phyloP scores from a whole-genome alignment of 768 basidiomycete genomes.

The Phlegmacium glaucopus region DNA sequence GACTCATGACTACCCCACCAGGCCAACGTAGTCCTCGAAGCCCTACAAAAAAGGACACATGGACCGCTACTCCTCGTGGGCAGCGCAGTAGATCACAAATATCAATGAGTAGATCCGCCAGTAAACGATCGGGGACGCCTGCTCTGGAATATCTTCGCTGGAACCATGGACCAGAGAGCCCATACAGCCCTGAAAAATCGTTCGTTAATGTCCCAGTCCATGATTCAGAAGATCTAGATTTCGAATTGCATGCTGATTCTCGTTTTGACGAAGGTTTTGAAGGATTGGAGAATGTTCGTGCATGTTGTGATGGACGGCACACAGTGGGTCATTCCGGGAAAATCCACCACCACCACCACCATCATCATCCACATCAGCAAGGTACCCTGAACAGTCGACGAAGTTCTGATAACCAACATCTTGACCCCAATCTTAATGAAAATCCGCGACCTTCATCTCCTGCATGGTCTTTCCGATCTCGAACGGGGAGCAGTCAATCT shows the following conservation, averaged over 20 bases:
- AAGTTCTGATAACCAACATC: slow-evolving; percentile 43
- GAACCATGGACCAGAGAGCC: slow-evolving; percentile 63
- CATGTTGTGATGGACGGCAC: slow-evolving; percentile 85
- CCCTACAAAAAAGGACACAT: slow-evolving; percentile 53
- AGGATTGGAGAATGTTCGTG: slow-evolving; percentile 92
- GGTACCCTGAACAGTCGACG: slow-evolving; percentile 32
- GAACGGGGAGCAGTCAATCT: slow-evolving; percentile 69
- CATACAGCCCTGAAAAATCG: slow-evolving; percentile 71
- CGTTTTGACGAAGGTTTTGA: slow-evolving; percentile 81
- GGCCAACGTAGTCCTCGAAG: slow-evolving; percentile 73
- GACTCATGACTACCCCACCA: slow-evolving; percentile 56
- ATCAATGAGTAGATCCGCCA: slow-evolving; percentile 67
- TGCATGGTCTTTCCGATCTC: slow-evolving; percentile 83
- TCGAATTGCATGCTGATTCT: slow-evolving; percentile 77
- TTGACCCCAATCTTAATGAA: slow-evolving; percentile 48
- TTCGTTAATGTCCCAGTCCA: slow-evolving; percentile 50
- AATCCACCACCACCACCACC: slow-evolving; percentile 58
- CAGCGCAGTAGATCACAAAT: slow-evolving; percentile 78
- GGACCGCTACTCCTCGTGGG: slow-evolving; percentile 76
- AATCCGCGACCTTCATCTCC: slow-evolving; percentile 67
- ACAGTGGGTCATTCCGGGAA: slow-evolving; percentile 69
- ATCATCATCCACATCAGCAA: slow-evolving; percentile 36
- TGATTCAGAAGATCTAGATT: slow-evolving; percentile 69
- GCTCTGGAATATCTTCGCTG: slow-evolving; percentile 89
- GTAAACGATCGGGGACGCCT: slow-evolving; percentile 87